A percentile compares a stretch with the other conserved stretches of the same genome.
These are phyloP conservation scores for Penicillium lagena DNA, from an alignment of 495 filamentous ascomycete genomes.

Conservation along the genomic window DNA sequence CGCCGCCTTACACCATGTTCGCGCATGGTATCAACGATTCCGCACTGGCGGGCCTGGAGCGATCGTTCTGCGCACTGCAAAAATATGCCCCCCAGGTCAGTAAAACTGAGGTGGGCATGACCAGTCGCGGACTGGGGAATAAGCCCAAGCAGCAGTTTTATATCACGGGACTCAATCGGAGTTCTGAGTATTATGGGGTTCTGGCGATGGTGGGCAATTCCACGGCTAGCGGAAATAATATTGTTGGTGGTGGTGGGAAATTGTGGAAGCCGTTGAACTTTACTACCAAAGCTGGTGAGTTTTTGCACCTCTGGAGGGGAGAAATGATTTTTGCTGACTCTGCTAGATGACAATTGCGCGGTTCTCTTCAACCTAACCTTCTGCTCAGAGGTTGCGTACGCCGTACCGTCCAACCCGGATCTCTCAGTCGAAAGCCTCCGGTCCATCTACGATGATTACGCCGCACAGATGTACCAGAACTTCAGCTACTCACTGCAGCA, in stretches of 20 bases:
- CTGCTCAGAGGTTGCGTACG: slow-evolving; percentile 81
- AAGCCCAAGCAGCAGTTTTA: slow-evolving; percentile 82
- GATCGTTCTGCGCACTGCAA: slow-evolving; percentile 68
- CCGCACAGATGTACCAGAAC: slow-evolving; percentile 54
- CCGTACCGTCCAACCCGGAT: slow-evolving; percentile 72
- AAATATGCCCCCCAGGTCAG: slow-evolving; percentile 52
- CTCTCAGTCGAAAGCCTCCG: slow-evolving; percentile 42
- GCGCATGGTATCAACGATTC: slow-evolving; percentile 58
- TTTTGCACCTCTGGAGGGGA: slow-evolving; percentile 11
- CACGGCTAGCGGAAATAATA: slow-evolving; percentile 38
- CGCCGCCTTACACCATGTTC: slow-evolving; percentile 70
- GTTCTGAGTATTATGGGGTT: slow-evolving; percentile 62
- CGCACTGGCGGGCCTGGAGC: slow-evolving; percentile 57
- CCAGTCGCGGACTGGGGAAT: slow-evolving; percentile 50
- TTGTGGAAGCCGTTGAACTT: slow-evolving; percentile 65
- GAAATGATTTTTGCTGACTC: slow-evolving; percentile 7
- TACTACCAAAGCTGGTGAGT: slow-evolving; percentile 69
- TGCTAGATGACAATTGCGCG: slow-evolving; percentile 66
- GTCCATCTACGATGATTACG: slow-evolving; percentile 63
- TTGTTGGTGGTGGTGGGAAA: slow-evolving; percentile 60
- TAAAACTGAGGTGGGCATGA: slow-evolving; percentile 59
- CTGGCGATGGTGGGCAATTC: slow-evolving; percentile 58
- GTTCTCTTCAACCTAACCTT: slow-evolving; percentile 78
- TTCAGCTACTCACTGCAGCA: slow-evolving; percentile 79
- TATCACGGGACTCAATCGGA: slow-evolving; percentile 62